Evolutionary conservation across 768 basidiomycete genomes (phyloP).

Genomic region (Ramaria sp.): DNA sequence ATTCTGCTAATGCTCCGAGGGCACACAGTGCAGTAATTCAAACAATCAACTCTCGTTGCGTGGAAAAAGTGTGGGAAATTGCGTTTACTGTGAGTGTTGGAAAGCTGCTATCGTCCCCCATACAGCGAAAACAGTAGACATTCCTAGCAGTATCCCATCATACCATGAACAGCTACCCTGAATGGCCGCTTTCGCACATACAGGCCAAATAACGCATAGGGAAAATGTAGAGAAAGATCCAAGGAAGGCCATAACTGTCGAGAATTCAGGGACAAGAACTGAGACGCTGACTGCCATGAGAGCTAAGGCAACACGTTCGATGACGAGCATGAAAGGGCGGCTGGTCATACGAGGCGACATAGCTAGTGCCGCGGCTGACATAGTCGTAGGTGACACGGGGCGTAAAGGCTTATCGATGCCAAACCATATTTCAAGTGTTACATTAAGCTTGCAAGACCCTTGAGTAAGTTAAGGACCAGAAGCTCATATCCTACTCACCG

Average conservation of each 20-base stretch:
- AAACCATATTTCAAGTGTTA: constrained; percentile 71
- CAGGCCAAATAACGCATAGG: constrained; percentile 68
- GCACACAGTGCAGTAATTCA: too few species aligned
- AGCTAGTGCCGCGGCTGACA: constrained; percentile 10
- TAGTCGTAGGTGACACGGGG: constrained; percentile 7
- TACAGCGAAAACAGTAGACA: constrained; percentile 53
- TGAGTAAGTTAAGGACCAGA: background rate
- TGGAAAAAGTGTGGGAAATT: too few species aligned
- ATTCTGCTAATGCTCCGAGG: too few species aligned
- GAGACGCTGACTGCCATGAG: constrained; percentile 55
- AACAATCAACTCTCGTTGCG: too few species aligned
- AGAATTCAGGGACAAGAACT: constrained; percentile 70
- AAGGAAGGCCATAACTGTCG: constrained; percentile 78
- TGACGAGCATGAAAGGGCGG: constrained; percentile 27
- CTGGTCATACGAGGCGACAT: constrained; percentile 23
- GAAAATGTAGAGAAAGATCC: constrained; percentile 80
- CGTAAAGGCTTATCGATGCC: constrained; percentile 43
- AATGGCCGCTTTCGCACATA: constrained; percentile 58
- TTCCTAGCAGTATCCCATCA: constrained; percentile 44
- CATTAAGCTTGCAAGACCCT: constrained; percentile 44
- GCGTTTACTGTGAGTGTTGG: constrained; percentile 4
- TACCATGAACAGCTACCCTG: constrained; percentile 31
- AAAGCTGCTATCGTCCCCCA: constrained; percentile 73
- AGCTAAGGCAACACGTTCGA: constrained; percentile 53
- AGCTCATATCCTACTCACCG: constrained; percentile 34